Percentiles rank a stretch among this genome's conserved stretches.
phyloP scores from a whole-genome alignment of 1,139 yeast species.

The Kluyveromyces sp. region DNA sequence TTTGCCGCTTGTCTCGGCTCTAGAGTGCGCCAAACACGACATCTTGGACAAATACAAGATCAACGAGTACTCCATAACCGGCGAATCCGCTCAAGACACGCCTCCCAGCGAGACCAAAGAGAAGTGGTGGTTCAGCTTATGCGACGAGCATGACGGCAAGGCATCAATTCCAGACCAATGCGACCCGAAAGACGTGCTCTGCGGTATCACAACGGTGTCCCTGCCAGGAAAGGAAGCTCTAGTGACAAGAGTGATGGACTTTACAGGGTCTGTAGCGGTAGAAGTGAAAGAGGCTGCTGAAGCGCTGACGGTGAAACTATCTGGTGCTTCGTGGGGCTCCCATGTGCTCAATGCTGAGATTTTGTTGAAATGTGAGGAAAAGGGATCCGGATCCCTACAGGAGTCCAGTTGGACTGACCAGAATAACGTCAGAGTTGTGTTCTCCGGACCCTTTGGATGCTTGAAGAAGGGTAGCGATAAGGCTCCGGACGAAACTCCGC shows the following conservation, averaged over 20 bases:
- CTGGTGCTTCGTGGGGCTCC: conserved; percentile 70
- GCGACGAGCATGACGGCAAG: conserved; percentile 42
- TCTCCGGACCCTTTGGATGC: conserved; percentile 33
- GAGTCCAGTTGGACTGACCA: conserved; percentile 22
- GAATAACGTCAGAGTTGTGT: conserved; percentile 16
- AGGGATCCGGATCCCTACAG: conserved; percentile 22
- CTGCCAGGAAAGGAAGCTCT: conserved; percentile 37
- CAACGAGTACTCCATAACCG: conserved; percentile 10
- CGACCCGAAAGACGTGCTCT: conserved; percentile 61
- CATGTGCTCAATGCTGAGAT: conserved; percentile 45
- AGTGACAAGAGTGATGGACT: conserved; percentile 26
- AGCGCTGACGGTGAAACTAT: conserved; percentile 39
- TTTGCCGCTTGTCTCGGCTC: conserved; percentile 9
- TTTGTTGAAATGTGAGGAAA: conserved; percentile 44
- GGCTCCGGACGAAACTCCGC: neutral
- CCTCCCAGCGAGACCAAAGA: conserved; percentile 68
- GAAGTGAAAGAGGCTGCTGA: conserved; percentile 13
- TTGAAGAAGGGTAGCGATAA: conserved; percentile 26
- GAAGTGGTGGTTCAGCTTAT: conserved; percentile 67
- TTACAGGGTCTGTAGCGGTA: conserved; percentile 13
- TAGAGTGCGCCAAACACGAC: conserved; percentile 21
- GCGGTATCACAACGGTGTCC: conserved; percentile 53
- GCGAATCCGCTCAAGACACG: conserved; percentile 41
- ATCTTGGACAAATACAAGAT: conserved; percentile 23
- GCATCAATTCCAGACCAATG: conserved; percentile 39